A percentile compares a stretch with the other conserved stretches of the same genome.
Conservation (phyloP, 345 rosid genomes). For the Turnera subulata region DNA sequence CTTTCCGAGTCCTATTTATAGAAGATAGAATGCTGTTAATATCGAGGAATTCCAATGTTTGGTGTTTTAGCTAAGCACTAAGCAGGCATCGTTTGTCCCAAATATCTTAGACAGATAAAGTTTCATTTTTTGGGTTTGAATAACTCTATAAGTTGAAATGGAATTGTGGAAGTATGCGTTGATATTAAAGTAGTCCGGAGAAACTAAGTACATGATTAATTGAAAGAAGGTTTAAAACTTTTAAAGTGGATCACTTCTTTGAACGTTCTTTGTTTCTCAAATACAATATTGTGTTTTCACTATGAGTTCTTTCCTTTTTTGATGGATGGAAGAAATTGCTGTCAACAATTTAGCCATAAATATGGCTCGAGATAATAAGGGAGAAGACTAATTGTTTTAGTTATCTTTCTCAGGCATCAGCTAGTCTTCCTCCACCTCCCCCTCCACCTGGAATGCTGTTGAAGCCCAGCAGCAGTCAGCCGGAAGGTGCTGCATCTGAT, state of each 20-base stretch:
- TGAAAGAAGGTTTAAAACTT: neutral
- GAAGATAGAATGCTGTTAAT: neutral
- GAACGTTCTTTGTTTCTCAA: neutral
- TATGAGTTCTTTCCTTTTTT: neutral
- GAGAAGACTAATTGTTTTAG: neutral
- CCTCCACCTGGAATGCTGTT: constrained; percentile 59
- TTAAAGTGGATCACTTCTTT: neutral
- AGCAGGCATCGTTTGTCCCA: no score
- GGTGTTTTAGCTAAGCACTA: no score
- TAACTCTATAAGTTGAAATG: no score
- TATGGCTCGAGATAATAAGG: no score
- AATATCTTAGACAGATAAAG: no score
- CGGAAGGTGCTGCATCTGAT: constrained; percentile 43
- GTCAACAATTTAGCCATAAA: no score
- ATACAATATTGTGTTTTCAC: neutral
- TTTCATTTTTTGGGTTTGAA: no score
- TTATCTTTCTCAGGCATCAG: constrained; percentile 36
- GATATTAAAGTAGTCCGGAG: no score
- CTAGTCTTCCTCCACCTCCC: constrained; percentile 50
- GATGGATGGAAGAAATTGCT: neutral
- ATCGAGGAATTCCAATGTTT: neutral
- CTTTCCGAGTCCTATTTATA: neutral
- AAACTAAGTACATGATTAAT: neutral
- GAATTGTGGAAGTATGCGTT: no score
- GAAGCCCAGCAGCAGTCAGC: constrained; percentile 39